These are phyloP conservation scores for Phlegmacium glaucopus DNA, from an alignment of 768 basidiomycete genomes.

Conservation along the genomic window DNA sequence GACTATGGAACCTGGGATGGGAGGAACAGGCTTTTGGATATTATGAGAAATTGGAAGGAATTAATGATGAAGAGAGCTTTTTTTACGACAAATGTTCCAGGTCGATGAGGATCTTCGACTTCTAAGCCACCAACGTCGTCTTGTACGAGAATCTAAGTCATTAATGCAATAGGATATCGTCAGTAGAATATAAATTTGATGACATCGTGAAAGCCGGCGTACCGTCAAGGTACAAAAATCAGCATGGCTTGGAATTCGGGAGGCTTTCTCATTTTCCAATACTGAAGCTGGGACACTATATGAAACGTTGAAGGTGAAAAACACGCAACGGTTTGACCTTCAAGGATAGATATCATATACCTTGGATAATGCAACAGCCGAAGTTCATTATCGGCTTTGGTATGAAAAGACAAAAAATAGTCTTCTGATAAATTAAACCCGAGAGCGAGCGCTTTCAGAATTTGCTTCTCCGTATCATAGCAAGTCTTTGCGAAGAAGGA, in stretches of 20 bases:
- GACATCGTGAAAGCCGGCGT: constrained; percentile 4
- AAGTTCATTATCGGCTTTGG: constrained; percentile 47
- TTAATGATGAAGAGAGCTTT: not conserved
- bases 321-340: too few species aligned
- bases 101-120: constrained; percentile 49
- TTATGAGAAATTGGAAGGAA: not conserved
- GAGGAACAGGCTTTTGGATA: constrained; percentile 31
- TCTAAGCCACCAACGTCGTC: constrained; percentile 61
- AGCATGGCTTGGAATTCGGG: constrained; percentile 45
- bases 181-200: too few species aligned
- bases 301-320: not conserved
- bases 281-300: constrained; percentile 31
- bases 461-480: constrained; percentile 36
- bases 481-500: constrained; percentile 32
- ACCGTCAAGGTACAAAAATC: constrained; percentile 58
- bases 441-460: constrained; percentile 48
- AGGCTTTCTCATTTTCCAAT: constrained; percentile 33
- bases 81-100: constrained; percentile 39
- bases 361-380: constrained; percentile 57
- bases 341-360: constrained; percentile 15
- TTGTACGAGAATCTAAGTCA: constrained; percentile 53
- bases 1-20: constrained; percentile 43
- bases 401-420: constrained; percentile 42
- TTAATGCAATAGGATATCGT: too few species aligned
- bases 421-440: constrained; percentile 41